A percentile compares a stretch with the other conserved stretches of the same genome.
Evolutionary conservation across 2,329 filamentous ascomycete genomes (phyloP).

Genomic region (Ophiocordyceps sinensis): DNA sequence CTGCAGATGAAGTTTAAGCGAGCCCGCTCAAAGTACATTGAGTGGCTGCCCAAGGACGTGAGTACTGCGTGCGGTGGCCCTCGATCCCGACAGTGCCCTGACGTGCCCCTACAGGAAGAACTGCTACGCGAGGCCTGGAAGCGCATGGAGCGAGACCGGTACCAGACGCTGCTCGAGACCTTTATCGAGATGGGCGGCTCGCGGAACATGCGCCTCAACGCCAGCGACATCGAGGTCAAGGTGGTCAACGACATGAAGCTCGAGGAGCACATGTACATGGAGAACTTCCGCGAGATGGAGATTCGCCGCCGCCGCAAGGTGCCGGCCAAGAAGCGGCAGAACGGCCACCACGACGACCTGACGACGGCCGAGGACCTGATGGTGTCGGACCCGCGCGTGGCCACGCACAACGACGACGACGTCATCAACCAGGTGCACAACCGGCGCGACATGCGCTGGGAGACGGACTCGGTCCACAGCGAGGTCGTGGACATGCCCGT

Average conservation of each 20-base stretch:
- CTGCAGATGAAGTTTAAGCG: constrained; percentile 43
- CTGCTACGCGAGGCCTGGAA: constrained; percentile 24
- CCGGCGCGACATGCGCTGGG: constrained; percentile 10
- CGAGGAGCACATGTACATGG: constrained; percentile 23
- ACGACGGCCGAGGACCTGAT: constrained; percentile 26
- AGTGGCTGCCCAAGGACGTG: constrained; percentile 36
- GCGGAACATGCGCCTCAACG: constrained; percentile 31
- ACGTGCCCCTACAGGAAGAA: too few species aligned
- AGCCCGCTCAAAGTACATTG: constrained; percentile 30
- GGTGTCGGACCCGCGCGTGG: constrained; percentile 17
- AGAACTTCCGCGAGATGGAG: constrained; percentile 21
- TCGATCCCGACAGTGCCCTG: too few species aligned
- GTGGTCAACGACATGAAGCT: constrained; percentile 28
- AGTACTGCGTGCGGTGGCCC: constrained; percentile 16
- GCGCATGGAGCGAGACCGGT: constrained; percentile 27
- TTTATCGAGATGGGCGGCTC: constrained; percentile 37
- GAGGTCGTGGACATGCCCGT: constrained; percentile 15
- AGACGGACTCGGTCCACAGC: constrained; percentile 10
- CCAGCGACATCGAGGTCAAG: constrained; percentile 33
- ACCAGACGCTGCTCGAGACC: constrained; percentile 23
- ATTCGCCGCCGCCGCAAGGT: constrained; percentile 27
- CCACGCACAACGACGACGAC: constrained; percentile 15
- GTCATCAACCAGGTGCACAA: constrained; percentile 19
- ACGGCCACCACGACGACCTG: constrained; percentile 15
- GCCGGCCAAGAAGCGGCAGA: constrained; percentile 14